These are phyloP conservation scores for Ceratobasidium theobromae DNA, from an alignment of 1,284 basidiomycete genomes.

Conservation along the genomic window DNA sequence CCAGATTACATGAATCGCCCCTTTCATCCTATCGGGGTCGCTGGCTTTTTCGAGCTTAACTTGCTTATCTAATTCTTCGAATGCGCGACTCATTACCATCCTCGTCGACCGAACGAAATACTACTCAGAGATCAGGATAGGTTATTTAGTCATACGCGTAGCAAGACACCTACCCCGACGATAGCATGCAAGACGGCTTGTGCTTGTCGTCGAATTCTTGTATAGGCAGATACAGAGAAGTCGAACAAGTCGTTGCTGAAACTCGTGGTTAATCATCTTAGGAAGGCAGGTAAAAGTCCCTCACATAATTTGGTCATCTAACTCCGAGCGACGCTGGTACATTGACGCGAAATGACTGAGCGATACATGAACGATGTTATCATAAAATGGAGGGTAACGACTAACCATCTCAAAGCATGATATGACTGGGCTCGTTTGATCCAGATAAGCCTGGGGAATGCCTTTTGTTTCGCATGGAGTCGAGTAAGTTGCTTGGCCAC, in stretches of 20 bases:
- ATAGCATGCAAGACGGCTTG: slow-evolving; percentile 71
- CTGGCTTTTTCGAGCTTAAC: slow-evolving; percentile 58
- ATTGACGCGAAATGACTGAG: slow-evolving; percentile 43
- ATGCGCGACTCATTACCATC: slow-evolving; percentile 68
- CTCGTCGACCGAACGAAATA: slow-evolving; percentile 83
- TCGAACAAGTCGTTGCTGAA: slow-evolving; percentile 50
- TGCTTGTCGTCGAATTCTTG: slow-evolving; percentile 72
- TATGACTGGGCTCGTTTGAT: slow-evolving; percentile 79
- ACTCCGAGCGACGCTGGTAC: slow-evolving; percentile 75
- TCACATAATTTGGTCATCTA: slow-evolving; percentile 77
- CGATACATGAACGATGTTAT: background rate
- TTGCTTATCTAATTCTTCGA: slow-evolving; percentile 59
- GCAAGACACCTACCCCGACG: slow-evolving; percentile 55
- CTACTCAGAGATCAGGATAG: slow-evolving; percentile 44
- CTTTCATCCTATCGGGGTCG: slow-evolving; percentile 92
- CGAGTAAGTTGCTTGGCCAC: slow-evolving; percentile 68
- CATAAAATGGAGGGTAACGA: background rate
- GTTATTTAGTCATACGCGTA: slow-evolving; percentile 15
- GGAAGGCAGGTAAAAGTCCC: slow-evolving; percentile 52
- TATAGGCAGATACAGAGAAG: slow-evolving; percentile 84
- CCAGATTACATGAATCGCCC: slow-evolving; percentile 85
- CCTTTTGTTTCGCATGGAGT: slow-evolving; percentile 69
- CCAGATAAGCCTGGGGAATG: slow-evolving; percentile 73
- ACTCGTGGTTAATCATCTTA: background rate
- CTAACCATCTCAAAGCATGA: slow-evolving; percentile 56